Base-by-base conservation (phyloP, 192 early-diverging fungal species). In the Podila horticola region DNA sequence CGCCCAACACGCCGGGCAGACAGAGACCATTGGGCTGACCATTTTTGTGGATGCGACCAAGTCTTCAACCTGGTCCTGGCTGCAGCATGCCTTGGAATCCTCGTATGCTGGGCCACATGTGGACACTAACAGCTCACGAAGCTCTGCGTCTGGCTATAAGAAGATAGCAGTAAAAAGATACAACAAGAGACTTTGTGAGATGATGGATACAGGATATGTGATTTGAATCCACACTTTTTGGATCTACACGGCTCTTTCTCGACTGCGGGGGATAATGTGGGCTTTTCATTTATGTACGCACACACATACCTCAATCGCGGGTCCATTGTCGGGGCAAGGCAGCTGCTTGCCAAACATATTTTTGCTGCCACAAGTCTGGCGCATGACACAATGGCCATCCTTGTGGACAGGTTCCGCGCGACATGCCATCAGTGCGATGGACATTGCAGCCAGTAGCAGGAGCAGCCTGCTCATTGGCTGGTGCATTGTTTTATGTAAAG, bases 1-100 rank as follows among this genome's bases (percentile, higher is more conserved):
- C n/a, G 84, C 72, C 89, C 88, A 92, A 66, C 91, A 92, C 2
- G 91, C 91, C 29, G 91, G 91, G 67, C 91, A 92, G 9, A 88
- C 83, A 6, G 85, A 75, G 38, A 90, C 85, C 50, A 92, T 83
- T 15, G 82, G 82, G 19, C 88, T 85, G 12, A 86, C 88, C 33
- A 84, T 82, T 63, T 88, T 86, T 33, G 86, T 86, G 63, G 83
- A 86, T 19, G 79, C 66, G 8, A 83, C 67, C 17, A 92, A 66
- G 60, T 74, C 71, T 49, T 85, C 74, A 26, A 90, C 61, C 71
- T 92, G 91, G 34, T 73, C 67, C n/a, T 84, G 69, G 58, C 86
- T 86, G 66, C 91, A 92, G 72, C 91, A 92, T 29, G 82, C 85
- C 36, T 74, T 74, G 20, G 83, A 81, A 29, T 88, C 66, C 26